These are phyloP conservation scores for Luzula sylvatica DNA, from an alignment of 176 grass and related monocot species.

Conservation along the genomic window DNA sequence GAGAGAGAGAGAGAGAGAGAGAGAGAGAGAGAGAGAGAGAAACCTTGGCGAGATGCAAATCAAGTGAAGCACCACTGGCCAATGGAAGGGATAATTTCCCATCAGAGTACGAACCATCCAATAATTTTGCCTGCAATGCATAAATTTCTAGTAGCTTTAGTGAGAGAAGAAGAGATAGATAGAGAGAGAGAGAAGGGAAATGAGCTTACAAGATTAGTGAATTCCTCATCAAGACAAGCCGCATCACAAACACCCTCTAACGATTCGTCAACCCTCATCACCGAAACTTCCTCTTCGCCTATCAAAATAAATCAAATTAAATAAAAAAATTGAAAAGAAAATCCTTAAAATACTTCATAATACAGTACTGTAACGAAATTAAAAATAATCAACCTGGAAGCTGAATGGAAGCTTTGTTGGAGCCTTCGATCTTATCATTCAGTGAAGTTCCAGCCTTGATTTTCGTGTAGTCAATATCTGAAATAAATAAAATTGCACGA, in stretches of 20 bases:
- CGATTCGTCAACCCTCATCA: conserved; percentile 56
- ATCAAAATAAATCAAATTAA: conserved; percentile 20
- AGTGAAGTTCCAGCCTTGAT: conserved; percentile 31
- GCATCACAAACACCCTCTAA: conserved; percentile 35
- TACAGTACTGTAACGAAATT: background rate
- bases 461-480: conserved; percentile 32
- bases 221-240: conserved; percentile 56
- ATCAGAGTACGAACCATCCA: conserved; percentile 67
- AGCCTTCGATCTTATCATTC: conserved; percentile 48
- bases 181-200: background rate
- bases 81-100: conserved; percentile 66
- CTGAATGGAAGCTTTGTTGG: conserved; percentile 25
- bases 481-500: conserved; percentile 14
- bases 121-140: conserved; percentile 55
- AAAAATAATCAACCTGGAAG: conserved; percentile 60
- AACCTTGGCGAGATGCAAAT: conserved; percentile 66
- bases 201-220: conserved; percentile 53
- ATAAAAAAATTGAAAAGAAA: background rate
- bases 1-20: conserved; percentile 8
- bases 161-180: background rate
- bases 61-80: conserved; percentile 46
- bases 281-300: conserved; percentile 71
- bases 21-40: conserved; percentile 15
- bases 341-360: background rate
- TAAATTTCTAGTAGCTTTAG: background rate